Conservation (phyloP, 2,329 filamentous ascomycete species). For the Kalaharituber pfeilii region DNA sequence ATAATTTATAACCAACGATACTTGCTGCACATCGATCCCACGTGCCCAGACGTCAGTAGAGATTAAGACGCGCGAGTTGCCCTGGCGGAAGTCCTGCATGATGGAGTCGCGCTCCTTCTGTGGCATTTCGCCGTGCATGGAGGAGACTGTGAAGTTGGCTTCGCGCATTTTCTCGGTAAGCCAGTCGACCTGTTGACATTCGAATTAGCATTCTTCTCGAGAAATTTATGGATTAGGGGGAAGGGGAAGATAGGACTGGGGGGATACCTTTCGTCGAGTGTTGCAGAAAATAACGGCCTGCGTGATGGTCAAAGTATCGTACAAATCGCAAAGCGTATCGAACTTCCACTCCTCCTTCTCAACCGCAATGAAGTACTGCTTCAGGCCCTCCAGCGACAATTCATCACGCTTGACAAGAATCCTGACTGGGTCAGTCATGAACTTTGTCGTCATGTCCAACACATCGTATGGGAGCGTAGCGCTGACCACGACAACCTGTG, state of each 20-base stretch:
- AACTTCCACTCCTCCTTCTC: constrained; percentile 99
- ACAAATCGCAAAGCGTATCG: constrained; percentile 93
- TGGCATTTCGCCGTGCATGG: constrained; percentile 98
- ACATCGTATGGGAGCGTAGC: constrained; percentile 96
- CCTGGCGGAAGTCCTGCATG: constrained; percentile 97
- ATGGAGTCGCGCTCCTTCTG: constrained; percentile 97
- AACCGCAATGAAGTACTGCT: constrained; percentile 98
- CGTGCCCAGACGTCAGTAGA: constrained; percentile 96
- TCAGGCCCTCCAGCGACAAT: constrained; percentile 87
- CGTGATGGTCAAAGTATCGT: constrained; percentile 95
- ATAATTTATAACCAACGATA: constrained; percentile 97
- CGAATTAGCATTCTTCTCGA: too few relatives aligned
- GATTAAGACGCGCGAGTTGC: constrained; percentile 88
- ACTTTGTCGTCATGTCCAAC: constrained; percentile 97
- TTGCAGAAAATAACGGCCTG: constrained; percentile 99
- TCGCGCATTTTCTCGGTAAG: constrained; percentile 98
- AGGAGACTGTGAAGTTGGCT: constrained; percentile 94
- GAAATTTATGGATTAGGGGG: too few relatives aligned
- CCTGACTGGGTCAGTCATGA: constrained; percentile 95
- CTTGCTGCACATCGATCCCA: constrained; percentile 97
- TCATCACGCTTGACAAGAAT: constrained; percentile 98
- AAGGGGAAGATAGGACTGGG: background rate
- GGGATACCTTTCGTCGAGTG: constrained; percentile 60
- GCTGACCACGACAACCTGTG: constrained; percentile 94
- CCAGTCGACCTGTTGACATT: constrained; percentile 62